phyloP scores from a whole-genome alignment of 1,284 basidiomycete genomes.

The Athelia psychrophila region DNA sequence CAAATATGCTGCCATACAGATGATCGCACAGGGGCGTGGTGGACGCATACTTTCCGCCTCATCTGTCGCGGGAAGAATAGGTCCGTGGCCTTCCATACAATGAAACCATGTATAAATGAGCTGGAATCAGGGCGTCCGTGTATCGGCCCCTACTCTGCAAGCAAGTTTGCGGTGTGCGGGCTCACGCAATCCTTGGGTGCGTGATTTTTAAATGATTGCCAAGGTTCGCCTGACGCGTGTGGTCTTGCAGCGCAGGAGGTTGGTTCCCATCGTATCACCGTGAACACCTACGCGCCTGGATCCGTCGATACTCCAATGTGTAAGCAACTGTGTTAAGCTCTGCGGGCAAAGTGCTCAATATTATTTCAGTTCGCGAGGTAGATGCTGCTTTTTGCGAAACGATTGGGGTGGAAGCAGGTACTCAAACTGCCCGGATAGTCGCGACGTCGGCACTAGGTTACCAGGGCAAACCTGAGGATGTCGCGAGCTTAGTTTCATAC shows the following conservation, averaged over 20 bases:
- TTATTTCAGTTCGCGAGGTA: background rate
- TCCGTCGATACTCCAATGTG: conserved; percentile 12
- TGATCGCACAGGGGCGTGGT: conserved; percentile 15
- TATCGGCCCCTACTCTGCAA: conserved; percentile 10
- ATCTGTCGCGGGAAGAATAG: background rate
- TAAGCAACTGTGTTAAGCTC: conserved; percentile 2
- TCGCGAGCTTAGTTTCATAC: conserved; percentile 18
- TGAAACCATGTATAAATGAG: background rate
- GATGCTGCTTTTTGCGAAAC: background rate
- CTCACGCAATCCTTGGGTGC: background rate
- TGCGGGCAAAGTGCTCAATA: background rate
- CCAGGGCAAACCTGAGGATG: conserved; percentile 12
- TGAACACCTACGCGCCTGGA: conserved; percentile 19
- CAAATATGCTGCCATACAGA: conserved; percentile 13
- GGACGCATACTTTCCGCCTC: conserved; percentile 17
- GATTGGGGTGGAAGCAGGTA: too few relatives aligned
- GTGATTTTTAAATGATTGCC: conserved; percentile 10
- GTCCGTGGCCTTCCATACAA: background rate
- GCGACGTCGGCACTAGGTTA: conserved; percentile 8
- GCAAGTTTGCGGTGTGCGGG: conserved; percentile 7
- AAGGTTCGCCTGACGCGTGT: conserved; percentile 8
- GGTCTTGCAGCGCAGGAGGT: conserved; percentile 12
- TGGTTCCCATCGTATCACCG: conserved; percentile 15
- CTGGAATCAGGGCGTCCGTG: background rate
- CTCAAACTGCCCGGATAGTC: background rate